Evolutionary conservation across 192 early-diverging fungal species (phyloP).

Genomic region (Spizellomyces punctatus): DNA sequence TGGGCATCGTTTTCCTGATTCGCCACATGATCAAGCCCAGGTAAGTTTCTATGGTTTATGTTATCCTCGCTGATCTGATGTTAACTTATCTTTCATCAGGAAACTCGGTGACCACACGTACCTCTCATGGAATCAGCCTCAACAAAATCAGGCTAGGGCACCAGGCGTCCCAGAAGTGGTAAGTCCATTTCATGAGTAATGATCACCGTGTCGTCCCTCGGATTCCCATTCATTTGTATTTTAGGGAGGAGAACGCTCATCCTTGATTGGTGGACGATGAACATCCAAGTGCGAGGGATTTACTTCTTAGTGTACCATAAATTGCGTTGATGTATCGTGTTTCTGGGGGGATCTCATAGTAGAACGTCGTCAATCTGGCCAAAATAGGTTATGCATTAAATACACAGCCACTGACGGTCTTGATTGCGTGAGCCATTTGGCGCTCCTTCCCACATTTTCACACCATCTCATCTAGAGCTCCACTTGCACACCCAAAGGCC

Average conservation of each 20-base stretch:
- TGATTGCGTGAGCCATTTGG: no score
- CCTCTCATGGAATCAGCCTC: conserved; percentile 90
- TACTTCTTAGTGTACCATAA: no score
- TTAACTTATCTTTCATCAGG: conserved; percentile 38
- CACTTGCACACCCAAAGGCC: no score
- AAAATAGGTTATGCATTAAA: no score
- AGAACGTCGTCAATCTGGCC: no score
- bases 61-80: background rate
- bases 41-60: conserved; percentile 35
- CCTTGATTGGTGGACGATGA: conserved; percentile 2
- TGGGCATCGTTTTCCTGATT: conserved; percentile 86
- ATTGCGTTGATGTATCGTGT: no score
- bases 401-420: no score
- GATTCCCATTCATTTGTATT: background rate
- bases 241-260: conserved; percentile 17
- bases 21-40: conserved; percentile 93
- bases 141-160: conserved; percentile 3
- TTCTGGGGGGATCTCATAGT: no score
- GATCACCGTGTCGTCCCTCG: background rate
- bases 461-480: no score
- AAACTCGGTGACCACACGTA: conserved; percentile 97
- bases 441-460: no score
- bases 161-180: background rate
- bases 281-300: background rate
- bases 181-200: background rate